Evolutionary conservation across 2,329 filamentous ascomycete genomes (phyloP).

Genomic region (Penicillium sp.): DNA sequence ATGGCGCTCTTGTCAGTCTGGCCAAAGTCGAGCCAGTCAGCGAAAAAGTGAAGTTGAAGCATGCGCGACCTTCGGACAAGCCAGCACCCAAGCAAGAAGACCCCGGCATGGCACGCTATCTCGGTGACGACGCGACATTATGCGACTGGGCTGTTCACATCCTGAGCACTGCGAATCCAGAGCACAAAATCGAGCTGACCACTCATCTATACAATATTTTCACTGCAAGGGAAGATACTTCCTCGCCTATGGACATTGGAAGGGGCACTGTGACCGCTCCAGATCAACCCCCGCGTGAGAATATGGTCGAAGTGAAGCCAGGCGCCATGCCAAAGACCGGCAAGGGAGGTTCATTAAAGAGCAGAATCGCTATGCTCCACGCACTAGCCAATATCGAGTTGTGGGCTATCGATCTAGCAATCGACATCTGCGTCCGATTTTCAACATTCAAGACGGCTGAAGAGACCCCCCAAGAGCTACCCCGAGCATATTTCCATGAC

Average conservation of each 20-base stretch:
- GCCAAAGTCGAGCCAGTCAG: slow-evolving; percentile 45
- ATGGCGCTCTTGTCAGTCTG: slow-evolving; percentile 29
- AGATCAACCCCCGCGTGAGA: slow-evolving; percentile 45
- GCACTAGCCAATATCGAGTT: slow-evolving; percentile 53
- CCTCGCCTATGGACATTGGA: slow-evolving; percentile 47
- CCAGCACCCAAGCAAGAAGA: slow-evolving; percentile 10
- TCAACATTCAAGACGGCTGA: slow-evolving; percentile 44
- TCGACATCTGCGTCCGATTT: slow-evolving; percentile 52
- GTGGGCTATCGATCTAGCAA: slow-evolving; percentile 52
- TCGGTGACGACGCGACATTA: slow-evolving; percentile 46
- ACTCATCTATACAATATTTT: slow-evolving; percentile 48
- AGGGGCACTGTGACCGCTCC: slow-evolving; percentile 40
- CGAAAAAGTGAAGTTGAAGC: slow-evolving; percentile 50
- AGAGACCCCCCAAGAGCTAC: slow-evolving; percentile 31
- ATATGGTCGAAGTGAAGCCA: slow-evolving; percentile 42
- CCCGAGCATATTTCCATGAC: slow-evolving; percentile 51
- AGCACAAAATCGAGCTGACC: slow-evolving; percentile 52
- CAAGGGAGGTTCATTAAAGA: slow-evolving; percentile 47
- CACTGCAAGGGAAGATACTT: slow-evolving; percentile 40
- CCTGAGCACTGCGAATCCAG: slow-evolving; percentile 47
- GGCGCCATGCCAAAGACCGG: slow-evolving; percentile 45
- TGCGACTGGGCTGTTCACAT: slow-evolving; percentile 53
- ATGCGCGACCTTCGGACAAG: slow-evolving; percentile 23
- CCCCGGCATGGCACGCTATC: slow-evolving; percentile 29
- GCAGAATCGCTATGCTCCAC: slow-evolving; percentile 50